phyloP scores from a whole-genome alignment of 176 grass and related monocot species.

The Aegilops bicornis region DNA sequence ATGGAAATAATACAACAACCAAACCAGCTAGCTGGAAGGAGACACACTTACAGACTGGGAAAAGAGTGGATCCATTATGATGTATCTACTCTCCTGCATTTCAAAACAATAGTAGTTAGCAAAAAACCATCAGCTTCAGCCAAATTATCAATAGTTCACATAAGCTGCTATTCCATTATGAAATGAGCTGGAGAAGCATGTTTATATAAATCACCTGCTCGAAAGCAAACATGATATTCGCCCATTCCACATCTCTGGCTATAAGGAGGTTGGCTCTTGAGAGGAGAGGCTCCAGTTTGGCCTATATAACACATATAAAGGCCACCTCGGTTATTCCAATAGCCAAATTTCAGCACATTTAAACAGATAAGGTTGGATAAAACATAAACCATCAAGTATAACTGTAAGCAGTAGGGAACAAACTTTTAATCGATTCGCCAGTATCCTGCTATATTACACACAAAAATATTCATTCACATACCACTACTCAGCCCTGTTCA shows the following conservation, averaged over 20 bases:
- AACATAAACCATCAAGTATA: neutral
- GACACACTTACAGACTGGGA: slow-evolving; percentile 71
- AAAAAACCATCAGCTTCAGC: neutral
- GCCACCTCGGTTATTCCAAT: slow-evolving; percentile 5
- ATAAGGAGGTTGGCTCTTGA: slow-evolving; percentile 80
- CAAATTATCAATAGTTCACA: neutral
- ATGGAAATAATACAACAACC: neutral
- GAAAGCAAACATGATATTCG: slow-evolving; percentile 81
- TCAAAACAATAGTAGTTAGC: slow-evolving; percentile 19
- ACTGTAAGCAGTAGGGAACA: neutral
- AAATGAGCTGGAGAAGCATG: slow-evolving; percentile 8
- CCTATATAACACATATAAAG: slow-evolving; percentile 41
- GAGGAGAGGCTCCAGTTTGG: slow-evolving; percentile 64
- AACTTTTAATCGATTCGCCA: neutral
- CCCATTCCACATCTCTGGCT: slow-evolving; percentile 96
- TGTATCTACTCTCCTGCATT: slow-evolving; percentile 88
- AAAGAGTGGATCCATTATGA: slow-evolving; percentile 78
- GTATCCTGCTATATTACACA: neutral
- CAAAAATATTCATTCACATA: neutral
- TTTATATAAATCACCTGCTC: slow-evolving; percentile 75
- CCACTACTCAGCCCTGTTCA: neutral
- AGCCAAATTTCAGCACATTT: neutral
- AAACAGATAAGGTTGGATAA: neutral
- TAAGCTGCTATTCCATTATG: neutral
- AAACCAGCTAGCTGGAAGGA: slow-evolving; percentile 11